Percentiles rank a stretch among this genome's conserved stretches.
These are phyloP conservation scores for Ceratocystis diversiconidia DNA, from an alignment of 2,329 filamentous ascomycete genomes.

Conservation along the genomic window DNA sequence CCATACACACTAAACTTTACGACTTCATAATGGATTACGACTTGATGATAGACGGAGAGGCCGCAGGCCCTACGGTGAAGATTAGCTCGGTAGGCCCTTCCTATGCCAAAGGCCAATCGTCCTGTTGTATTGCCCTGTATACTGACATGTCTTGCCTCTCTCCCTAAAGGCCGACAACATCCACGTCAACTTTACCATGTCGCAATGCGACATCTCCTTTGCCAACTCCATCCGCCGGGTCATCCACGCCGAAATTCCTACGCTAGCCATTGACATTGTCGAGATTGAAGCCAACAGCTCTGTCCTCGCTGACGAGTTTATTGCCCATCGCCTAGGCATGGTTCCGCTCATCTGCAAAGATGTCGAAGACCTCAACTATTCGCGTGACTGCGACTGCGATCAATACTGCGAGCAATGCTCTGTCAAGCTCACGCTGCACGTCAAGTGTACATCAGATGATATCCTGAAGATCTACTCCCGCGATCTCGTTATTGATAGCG, in stretches of 20 bases:
- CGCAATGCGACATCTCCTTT: constrained; percentile 76
- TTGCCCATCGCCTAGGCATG: constrained; percentile 80
- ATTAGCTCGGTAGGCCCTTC: constrained; percentile 39
- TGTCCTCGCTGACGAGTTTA: constrained; percentile 92
- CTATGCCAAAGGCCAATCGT: neutral
- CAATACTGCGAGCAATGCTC: constrained; percentile 87
- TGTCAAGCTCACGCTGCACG: constrained; percentile 70
- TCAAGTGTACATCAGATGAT: constrained; percentile 69
- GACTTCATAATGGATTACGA: constrained; percentile 40
- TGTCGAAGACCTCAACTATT: constrained; percentile 70
- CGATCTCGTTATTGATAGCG: constrained; percentile 61
- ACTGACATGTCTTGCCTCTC: neutral
- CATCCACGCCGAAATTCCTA: constrained; percentile 88
- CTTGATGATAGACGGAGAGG: constrained; percentile 45
- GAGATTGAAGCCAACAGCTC: constrained; percentile 88
- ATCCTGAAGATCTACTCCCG: constrained; percentile 90
- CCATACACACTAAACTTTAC: neutral
- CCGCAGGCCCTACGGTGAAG: constrained; percentile 42
- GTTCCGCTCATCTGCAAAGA: constrained; percentile 77
- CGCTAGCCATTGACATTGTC: constrained; percentile 85
- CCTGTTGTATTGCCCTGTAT: neutral
- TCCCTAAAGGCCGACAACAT: constrained; percentile 53
- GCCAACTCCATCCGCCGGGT: constrained; percentile 85
- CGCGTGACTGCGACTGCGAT: constrained; percentile 92
- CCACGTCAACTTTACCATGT: constrained; percentile 83